Evolutionary conservation across 2,329 filamentous ascomycete genomes (phyloP).

Genomic region (Arthrobotrys megalospora): DNA sequence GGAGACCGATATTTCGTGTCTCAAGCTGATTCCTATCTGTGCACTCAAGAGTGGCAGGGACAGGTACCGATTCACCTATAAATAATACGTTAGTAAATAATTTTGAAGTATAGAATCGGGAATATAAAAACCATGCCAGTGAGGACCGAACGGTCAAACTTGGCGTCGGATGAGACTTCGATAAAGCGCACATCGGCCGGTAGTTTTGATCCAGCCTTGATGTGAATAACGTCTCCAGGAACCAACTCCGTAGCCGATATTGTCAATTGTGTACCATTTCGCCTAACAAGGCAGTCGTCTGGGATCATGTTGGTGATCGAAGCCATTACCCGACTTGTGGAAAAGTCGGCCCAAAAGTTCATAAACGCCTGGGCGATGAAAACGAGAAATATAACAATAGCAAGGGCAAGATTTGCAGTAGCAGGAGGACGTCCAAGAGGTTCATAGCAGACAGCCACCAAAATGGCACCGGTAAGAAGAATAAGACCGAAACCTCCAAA

Average conservation of each 20-base stretch:
- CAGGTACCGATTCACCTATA: slow-evolving; percentile 76
- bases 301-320: slow-evolving; percentile 87
- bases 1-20: slow-evolving; percentile 81
- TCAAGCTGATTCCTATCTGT: slow-evolving; percentile 83
- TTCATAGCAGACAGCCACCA: slow-evolving; percentile 84
- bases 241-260: slow-evolving; percentile 76
- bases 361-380: slow-evolving; percentile 73
- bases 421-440: slow-evolving; percentile 81
- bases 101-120: no score
- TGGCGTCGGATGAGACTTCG: slow-evolving; percentile 78
- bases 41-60: slow-evolving; percentile 76
- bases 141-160: slow-evolving; percentile 81
- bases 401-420: slow-evolving; percentile 79
- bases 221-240: slow-evolving; percentile 78
- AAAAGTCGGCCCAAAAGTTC: slow-evolving; percentile 82
- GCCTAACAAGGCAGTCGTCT: slow-evolving; percentile 77
- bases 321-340: slow-evolving; percentile 81
- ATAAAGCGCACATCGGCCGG: slow-evolving; percentile 81
- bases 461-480: slow-evolving; percentile 77
- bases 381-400: slow-evolving; percentile 79
- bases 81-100: neutral
- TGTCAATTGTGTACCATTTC: slow-evolving; percentile 72
- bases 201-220: slow-evolving; percentile 81
- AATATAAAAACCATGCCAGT: slow-evolving; percentile 71
- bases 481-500: slow-evolving; percentile 84